A percentile compares a stretch with the other conserved stretches of the same genome.
Evolutionary conservation across 169 alveolate species (phyloP).

Genomic region (Eimeria zaria): DNA sequence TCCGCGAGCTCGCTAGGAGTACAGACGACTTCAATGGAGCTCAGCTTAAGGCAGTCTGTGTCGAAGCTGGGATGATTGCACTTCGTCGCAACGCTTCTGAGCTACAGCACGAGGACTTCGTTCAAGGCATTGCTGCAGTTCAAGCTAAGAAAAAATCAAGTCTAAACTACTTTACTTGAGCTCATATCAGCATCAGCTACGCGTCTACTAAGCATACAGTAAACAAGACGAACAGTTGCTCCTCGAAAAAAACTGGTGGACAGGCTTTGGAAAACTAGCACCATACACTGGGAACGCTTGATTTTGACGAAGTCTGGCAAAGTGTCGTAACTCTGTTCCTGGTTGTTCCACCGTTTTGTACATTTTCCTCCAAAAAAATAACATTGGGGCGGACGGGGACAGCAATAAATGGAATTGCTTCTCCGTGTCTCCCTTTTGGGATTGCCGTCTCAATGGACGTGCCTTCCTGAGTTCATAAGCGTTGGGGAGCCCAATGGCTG

Average conservation of each 20-base stretch:
- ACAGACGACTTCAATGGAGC: constrained; percentile 99
- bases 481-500: not conserved
- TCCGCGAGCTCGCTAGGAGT: constrained; percentile 98
- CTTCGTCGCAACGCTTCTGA: constrained; percentile 97
- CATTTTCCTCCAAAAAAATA: not conserved
- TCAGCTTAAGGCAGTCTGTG: constrained; percentile 98
- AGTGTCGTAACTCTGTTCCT: not conserved
- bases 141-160: constrained; percentile 99
- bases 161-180: constrained; percentile 97
- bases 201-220: not conserved
- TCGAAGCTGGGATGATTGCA: constrained; percentile 99
- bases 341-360: not conserved
- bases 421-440: not conserved
- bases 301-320: not conserved
- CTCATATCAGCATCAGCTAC: not conserved
- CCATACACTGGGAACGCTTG: not conserved
- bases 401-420: not conserved
- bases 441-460: not conserved
- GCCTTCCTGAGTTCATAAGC: not conserved
- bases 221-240: not conserved
- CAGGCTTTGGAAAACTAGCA: not conserved
- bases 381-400: not conserved
- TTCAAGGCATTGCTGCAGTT: constrained; percentile 98
- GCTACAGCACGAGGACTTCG: constrained; percentile 99
- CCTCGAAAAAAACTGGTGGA: not conserved